Evolutionary conservation across 805 yeast species (phyloP), one percentile per base, ranked within the genome.

Genomic region (Candida cerambycidarum): DNA sequence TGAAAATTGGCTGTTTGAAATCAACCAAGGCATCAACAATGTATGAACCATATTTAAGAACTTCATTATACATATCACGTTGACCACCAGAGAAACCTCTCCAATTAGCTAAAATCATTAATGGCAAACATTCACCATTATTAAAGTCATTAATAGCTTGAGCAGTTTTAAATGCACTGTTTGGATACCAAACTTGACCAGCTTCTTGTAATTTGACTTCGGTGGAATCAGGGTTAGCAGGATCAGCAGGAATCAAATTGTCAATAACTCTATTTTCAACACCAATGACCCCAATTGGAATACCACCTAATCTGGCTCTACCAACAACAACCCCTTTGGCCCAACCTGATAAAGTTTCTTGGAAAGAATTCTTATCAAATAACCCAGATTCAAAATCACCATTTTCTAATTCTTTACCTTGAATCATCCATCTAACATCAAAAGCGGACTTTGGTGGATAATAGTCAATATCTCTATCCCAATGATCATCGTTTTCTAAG

Each of bases 1-100:
- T 89, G 71, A 93, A 84, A 53, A 93, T 85, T 46, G 99, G 99
- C 69, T 93, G 99, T 65, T 88, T 88, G 79, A 83, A 93, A 57
- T 83, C 96, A 53, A 89, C 95, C 48, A 93, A 78, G 11, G 99
- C 97, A 64, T 93, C 99, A 51, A 93, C 99, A 69, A 93, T 93
- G 67, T 78, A 89, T 3, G 98, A 82, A 63, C 99, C 99, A 63
- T 87, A 93, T 69, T 93, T 93, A 73, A 93, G 82, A 33, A 93
- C 95, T 73, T 93, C 99, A 59, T 90, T 89, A 78, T 85, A 95
- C 99, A 93, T 93, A 69, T 93, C 99, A 64, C 97, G 87, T 76
- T 93, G 99, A 65, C 99, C 99, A 76, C 99, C 99, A 54, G 97
- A 89, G 82, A 93, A 93, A 60, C 99, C 99, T 82, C 99, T 87